Base-by-base conservation (phyloP, 177 flowering plant genomes). In the Vitis hybrid region DNA sequence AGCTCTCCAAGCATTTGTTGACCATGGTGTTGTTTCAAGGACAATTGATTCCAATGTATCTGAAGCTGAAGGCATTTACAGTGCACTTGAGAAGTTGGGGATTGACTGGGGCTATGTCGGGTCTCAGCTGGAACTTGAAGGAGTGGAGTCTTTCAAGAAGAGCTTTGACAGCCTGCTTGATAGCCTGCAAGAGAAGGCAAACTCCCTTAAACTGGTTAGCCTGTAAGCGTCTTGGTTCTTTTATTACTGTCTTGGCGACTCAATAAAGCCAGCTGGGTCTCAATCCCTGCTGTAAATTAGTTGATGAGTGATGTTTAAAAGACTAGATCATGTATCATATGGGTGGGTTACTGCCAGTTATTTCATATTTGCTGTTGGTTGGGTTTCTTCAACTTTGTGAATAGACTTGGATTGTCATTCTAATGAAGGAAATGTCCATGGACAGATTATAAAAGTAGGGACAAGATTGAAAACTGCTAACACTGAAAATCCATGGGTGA, bases 51-150 rank as follows among this genome's bases (percentile, higher is more conserved):
- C 83, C 3, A 93, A 96, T 62, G 77, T 90, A 1, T 90, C 94
- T 5, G 97, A 92, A 77, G 99, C 97, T 6, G 89, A 93, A 82
- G 98, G 98, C 61, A 75, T 96, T 66, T 96, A 96, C 84, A 93
- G 79, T 63, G 97, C 97, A 14, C 85, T 95, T 14, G 97, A 90
- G 84, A 93, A 95, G 81, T 62, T 91, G 78, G 99, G 99, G 6
- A 89, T 95, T 31, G 91, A 89, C 77, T 95, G 99, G 99, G 66
- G 64, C 59, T 76, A 78, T 4, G 99, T 95, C 7, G 99, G 99
- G 0, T n/a, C 78, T 50, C 92, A 87, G 82, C 97, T 95, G 3
- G 99, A 95, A 79, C 33, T 74, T 26, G 98, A 96, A 84, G 99
- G 99, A 56, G 99, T 96, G 48, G 94, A 85, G 2, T 83, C 99